phyloP scores from a whole-genome alignment of 768 basidiomycete genomes.

The Krasilnikovozyma curviuscula region DNA sequence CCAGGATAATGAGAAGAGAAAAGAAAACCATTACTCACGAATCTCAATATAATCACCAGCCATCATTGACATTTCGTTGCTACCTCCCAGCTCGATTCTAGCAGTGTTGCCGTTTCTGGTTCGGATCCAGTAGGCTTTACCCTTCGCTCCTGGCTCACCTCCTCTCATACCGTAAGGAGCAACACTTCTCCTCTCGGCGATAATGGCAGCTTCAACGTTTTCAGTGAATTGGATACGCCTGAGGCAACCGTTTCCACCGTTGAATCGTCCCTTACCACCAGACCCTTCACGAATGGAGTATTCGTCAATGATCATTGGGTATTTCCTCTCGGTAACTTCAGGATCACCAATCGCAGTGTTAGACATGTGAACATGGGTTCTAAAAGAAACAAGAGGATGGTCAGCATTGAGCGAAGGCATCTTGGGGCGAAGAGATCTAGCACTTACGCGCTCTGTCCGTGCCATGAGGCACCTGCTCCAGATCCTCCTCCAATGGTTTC shows the following conservation, averaged over 20 bases:
- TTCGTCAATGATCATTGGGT: slow-evolving; percentile 16
- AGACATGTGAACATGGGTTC: slow-evolving; percentile 4
- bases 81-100: too few relatives aligned
- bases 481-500: slow-evolving; percentile 16
- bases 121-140: slow-evolving; percentile 7
- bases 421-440: too few relatives aligned
- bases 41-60: too few relatives aligned
- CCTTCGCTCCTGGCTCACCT: slow-evolving; percentile 9
- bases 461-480: slow-evolving; percentile 16
- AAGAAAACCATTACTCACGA: too few relatives aligned
- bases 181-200: slow-evolving; percentile 11
- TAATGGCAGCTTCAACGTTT: slow-evolving; percentile 9
- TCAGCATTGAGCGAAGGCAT: too few relatives aligned
- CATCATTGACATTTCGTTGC: too few relatives aligned
- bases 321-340: slow-evolving; percentile 15
- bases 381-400: too few relatives aligned
- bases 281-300: slow-evolving; percentile 13
- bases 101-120: too few relatives aligned
- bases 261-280: slow-evolving; percentile 12
- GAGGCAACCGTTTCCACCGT: slow-evolving; percentile 12
- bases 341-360: slow-evolving; percentile 15
- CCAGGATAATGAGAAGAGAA: too few relatives aligned
- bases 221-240: slow-evolving; percentile 4
- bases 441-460: too few relatives aligned
- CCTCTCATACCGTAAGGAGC: slow-evolving; percentile 13